phyloP scores from a whole-genome alignment of 2,329 filamentous ascomycete species.

The Penicillium sp. region DNA sequence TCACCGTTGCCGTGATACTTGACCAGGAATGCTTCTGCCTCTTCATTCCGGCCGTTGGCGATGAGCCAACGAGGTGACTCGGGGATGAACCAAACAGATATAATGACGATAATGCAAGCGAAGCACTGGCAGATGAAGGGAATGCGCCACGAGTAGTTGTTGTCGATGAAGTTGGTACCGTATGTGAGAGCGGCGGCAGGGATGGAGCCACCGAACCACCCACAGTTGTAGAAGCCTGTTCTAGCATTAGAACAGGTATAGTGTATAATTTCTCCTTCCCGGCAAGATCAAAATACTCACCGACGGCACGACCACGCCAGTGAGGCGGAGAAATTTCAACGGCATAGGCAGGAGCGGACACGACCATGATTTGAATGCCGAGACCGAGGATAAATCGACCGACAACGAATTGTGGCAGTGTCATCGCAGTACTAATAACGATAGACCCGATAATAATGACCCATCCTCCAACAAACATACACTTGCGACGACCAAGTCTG shows the following conservation, averaged over 20 bases:
- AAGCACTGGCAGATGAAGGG: conserved; percentile 65
- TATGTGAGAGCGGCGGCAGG: conserved; percentile 52
- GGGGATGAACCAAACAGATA: conserved; percentile 61
- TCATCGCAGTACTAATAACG: conserved; percentile 39
- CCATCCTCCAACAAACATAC: conserved; percentile 46
- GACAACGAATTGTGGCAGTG: conserved; percentile 42
- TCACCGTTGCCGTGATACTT: conserved; percentile 29
- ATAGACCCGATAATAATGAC: conserved; percentile 48
- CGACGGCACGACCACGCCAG: conserved; percentile 50
- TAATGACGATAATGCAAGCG: conserved; percentile 55
- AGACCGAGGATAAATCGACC: conserved; percentile 49
- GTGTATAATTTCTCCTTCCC: not conserved
- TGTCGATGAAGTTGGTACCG: conserved; percentile 46
- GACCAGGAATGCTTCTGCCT: conserved; percentile 20
- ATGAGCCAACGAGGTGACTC: conserved; percentile 58
- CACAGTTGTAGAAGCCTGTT: conserved; percentile 51
- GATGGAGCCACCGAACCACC: conserved; percentile 53
- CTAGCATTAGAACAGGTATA: not conserved
- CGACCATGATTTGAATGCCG: conserved; percentile 49
- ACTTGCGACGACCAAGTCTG: conserved; percentile 43
- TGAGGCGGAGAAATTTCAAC: conserved; percentile 50
- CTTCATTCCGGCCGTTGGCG: conserved; percentile 21
- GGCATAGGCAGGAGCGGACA: conserved; percentile 49
- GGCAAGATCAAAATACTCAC: conserved; percentile 19
- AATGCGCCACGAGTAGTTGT: conserved; percentile 57